These are phyloP conservation scores for Cyclanthera cordifolia DNA, from an alignment of 306 rosid genomes.

Conservation along the genomic window DNA sequence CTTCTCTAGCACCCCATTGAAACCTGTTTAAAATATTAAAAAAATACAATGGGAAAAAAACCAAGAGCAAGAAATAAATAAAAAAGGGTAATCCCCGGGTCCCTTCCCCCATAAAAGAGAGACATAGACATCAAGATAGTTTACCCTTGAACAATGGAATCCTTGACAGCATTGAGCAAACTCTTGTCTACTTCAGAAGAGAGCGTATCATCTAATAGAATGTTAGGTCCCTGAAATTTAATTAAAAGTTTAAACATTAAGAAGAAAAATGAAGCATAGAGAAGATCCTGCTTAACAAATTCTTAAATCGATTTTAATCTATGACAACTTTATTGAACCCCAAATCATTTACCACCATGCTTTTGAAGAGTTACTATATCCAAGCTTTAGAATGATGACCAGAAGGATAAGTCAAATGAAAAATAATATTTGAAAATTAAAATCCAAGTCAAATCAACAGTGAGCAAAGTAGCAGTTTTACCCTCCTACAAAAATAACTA, in stretches of 20 bases:
- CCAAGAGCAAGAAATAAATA: constrained; percentile 1
- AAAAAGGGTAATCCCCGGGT: background rate
- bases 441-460: background rate
- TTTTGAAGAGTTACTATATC: background rate
- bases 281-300: background rate
- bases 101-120: background rate
- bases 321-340: constrained; percentile 2
- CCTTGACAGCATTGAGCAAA: constrained; percentile 76
- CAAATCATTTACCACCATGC: background rate
- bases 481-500: background rate
- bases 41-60: background rate
- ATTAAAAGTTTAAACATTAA: background rate
- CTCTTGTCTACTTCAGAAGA: constrained; percentile 89
- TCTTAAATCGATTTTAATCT: background rate
- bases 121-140: constrained; percentile 2
- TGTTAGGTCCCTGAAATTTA: constrained; percentile 76
- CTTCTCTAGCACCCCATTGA: constrained; percentile 99
- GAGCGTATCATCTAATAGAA: constrained; percentile 82
- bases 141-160: constrained; percentile 98
- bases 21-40: constrained; percentile 40
- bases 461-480: background rate
- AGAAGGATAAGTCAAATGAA: background rate
- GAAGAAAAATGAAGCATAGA: background rate
- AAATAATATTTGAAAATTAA: background rate
- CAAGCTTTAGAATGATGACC: background rate